Percentiles rank a stretch among this genome's conserved stretches.
phyloP scores from a whole-genome alignment of 2,329 filamentous ascomycete species.

The Penicillium sp. region DNA sequence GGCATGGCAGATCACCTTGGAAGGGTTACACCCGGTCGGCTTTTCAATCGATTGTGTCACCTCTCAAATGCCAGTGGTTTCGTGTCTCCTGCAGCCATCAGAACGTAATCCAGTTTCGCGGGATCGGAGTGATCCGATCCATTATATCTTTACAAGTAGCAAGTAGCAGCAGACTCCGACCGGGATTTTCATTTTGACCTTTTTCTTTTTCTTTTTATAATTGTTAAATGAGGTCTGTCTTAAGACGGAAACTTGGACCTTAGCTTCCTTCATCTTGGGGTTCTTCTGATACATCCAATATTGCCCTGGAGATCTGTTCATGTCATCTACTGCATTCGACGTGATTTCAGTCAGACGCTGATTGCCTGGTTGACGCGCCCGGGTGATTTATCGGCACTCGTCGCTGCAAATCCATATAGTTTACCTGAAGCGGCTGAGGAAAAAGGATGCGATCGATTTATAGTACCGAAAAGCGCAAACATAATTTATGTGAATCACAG shows the following conservation, averaged over 20 bases:
- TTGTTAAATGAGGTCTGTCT: not conserved
- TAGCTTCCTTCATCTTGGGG: not conserved
- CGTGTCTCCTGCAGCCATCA: constrained; percentile 5
- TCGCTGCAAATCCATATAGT: not conserved
- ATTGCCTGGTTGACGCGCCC: not conserved
- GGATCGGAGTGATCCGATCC: not conserved
- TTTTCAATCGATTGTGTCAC: not conserved
- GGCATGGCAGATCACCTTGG: not conserved
- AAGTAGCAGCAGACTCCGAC: not conserved
- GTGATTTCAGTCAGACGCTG: not conserved
- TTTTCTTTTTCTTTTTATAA: not conserved
- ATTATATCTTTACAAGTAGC: not conserved
- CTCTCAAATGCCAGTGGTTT: not conserved
- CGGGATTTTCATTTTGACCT: no score
- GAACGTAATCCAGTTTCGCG: not conserved
- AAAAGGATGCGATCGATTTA: not conserved
- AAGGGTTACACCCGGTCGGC: not conserved
- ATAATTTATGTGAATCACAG: not conserved
- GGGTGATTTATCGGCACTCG: not conserved
- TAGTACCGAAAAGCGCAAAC: not conserved
- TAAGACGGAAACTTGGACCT: not conserved
- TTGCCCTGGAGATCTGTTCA: not conserved
- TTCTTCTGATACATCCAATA: not conserved
- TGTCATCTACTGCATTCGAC: not conserved
- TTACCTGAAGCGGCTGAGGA: not conserved